A percentile compares a stretch with the other conserved stretches of the same genome.
phyloP scores from a whole-genome alignment of 257 asterid species.

The Nicotiana obtusifolia region DNA sequence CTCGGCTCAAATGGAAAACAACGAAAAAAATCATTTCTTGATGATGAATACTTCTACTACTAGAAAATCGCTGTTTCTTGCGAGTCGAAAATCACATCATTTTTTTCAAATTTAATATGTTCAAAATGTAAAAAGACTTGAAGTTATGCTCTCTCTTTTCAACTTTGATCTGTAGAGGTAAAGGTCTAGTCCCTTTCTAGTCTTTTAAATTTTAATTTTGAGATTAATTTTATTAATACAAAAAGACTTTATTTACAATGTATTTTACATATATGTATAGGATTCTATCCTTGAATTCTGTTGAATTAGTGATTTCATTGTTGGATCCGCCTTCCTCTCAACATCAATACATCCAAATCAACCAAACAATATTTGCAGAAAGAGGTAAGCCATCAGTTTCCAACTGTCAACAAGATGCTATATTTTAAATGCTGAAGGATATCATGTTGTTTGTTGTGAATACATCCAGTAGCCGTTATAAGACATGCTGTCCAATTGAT shows the following conservation, averaged over 20 bases:
- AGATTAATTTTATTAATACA: background rate
- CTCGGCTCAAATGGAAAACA: background rate
- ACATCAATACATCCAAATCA: background rate
- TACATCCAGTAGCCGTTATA: background rate
- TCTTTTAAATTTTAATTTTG: background rate
- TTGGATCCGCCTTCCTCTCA: background rate
- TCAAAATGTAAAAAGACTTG: background rate
- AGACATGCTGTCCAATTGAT: background rate
- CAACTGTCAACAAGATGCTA: background rate
- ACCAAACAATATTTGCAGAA: background rate
- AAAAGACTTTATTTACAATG: background rate
- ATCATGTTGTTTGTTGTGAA: background rate
- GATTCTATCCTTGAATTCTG: background rate
- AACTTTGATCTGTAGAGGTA: background rate
- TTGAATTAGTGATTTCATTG: accelerated
- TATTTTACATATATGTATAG: background rate
- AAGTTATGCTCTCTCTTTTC: background rate
- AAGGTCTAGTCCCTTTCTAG: background rate
- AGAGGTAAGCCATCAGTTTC: background rate
- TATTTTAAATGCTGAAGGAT: background rate
- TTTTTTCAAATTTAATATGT: too few species aligned
- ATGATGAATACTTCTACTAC: background rate
- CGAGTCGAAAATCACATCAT: background rate
- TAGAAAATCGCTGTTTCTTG: background rate
- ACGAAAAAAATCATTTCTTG: background rate